A percentile compares a stretch with the other conserved stretches of the same genome.
Evolutionary conservation across 2,329 filamentous ascomycete genomes (phyloP).

Genomic region (Gaeumannomyces sp.): DNA sequence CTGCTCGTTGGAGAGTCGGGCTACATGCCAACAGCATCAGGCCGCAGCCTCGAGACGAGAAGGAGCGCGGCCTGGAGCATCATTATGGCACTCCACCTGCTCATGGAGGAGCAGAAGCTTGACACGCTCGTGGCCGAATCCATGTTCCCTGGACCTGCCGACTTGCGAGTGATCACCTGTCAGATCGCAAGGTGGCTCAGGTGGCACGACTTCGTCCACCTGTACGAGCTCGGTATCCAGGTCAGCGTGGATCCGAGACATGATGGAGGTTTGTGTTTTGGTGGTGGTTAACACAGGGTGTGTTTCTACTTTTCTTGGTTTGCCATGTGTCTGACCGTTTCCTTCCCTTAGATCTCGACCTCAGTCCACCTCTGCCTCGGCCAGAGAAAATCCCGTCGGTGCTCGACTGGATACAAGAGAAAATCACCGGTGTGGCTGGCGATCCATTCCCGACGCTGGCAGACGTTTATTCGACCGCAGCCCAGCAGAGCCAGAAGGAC

Average conservation of each 20-base stretch:
- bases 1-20: conserved; percentile 42
- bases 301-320: conserved; percentile 3
- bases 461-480: conserved; percentile 37
- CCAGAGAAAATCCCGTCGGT: conserved; percentile 30
- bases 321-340: background rate
- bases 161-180: conserved; percentile 66
- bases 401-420: conserved; percentile 47
- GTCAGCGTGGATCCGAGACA: conserved; percentile 34
- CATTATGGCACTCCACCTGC: conserved; percentile 72
- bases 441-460: conserved; percentile 35
- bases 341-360: conserved; percentile 23
- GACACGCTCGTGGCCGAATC: conserved; percentile 49
- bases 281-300: background rate
- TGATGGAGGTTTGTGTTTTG: conserved; percentile 32
- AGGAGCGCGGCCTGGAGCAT: conserved; percentile 59
- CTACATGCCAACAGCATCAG: conserved; percentile 58
- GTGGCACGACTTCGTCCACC: conserved; percentile 49
- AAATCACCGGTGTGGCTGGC: conserved; percentile 32
- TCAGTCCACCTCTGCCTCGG: conserved; percentile 21
- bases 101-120: conserved; percentile 87
- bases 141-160: conserved; percentile 35
- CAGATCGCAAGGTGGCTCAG: conserved; percentile 79
- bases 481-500: conserved; percentile 29
- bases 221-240: conserved; percentile 49
- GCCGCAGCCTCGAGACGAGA: conserved; percentile 47